phyloP scores from a whole-genome alignment of 768 basidiomycete genomes.

The Suillus cothurnatus region DNA sequence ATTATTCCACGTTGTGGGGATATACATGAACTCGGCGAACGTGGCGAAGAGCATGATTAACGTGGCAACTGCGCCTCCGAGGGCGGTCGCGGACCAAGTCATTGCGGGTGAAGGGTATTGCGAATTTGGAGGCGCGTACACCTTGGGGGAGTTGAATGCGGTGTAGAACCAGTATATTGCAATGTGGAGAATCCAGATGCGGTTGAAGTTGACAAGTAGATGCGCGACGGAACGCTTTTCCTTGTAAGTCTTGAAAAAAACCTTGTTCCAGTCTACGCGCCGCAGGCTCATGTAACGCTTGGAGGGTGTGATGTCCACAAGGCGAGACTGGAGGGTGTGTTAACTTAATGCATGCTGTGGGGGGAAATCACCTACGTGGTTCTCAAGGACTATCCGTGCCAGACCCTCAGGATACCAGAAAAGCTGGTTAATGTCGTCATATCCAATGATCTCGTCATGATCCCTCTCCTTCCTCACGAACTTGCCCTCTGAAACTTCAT shows the following conservation, averaged over 20 bases:
- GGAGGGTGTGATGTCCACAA: conserved; percentile 88
- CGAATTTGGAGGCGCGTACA: conserved; percentile 77
- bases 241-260: conserved; percentile 99
- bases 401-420: conserved; percentile 99
- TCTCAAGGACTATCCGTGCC: conserved; percentile 84
- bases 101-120: conserved; percentile 78
- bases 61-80: conserved; percentile 95
- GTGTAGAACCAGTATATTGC: conserved; percentile 97
- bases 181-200: conserved; percentile 96
- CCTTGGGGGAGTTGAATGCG: conserved; percentile 92
- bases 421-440: conserved; percentile 98
- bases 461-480: conserved; percentile 94
- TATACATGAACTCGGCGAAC: conserved; percentile 92
- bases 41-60: conserved; percentile 94
- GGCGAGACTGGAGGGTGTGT: conserved; percentile 62
- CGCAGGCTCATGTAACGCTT: conserved; percentile 94
- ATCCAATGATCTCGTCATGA: conserved; percentile 96
- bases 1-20: conserved; percentile 99
- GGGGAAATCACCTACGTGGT: conserved; percentile 60
- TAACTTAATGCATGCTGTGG: neutral
- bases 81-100: conserved; percentile 93
- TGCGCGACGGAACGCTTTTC: conserved; percentile 95
- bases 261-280: conserved; percentile 89
- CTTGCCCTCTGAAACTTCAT: conserved; percentile 93
- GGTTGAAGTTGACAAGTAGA: conserved; percentile 98